These are phyloP conservation scores for Tremella fuciformis DNA, from an alignment of 768 basidiomycete genomes.

Conservation along the genomic window DNA sequence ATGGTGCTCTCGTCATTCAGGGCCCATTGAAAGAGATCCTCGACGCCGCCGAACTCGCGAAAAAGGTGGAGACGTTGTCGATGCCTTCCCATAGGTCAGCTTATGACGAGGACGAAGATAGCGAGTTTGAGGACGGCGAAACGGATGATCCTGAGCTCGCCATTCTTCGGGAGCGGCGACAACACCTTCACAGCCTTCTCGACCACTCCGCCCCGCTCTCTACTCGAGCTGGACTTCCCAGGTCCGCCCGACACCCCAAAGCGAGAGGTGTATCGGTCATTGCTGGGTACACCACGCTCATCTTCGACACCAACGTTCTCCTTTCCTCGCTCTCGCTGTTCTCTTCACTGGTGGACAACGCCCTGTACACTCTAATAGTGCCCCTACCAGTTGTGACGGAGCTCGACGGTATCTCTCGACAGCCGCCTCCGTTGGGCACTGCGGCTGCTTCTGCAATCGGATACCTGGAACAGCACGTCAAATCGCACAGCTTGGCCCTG, in stretches of 20 bases:
- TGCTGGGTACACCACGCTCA: slow-evolving; percentile 82
- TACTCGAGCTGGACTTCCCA: not conserved
- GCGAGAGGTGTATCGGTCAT: slow-evolving; percentile 58
- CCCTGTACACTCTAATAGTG: slow-evolving; percentile 81
- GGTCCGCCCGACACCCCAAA: slow-evolving; percentile 14
- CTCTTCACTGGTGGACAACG: slow-evolving; percentile 69
- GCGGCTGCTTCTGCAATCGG: slow-evolving; percentile 70
- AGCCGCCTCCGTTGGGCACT: slow-evolving; percentile 64
- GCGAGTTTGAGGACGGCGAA: slow-evolving; percentile 11
- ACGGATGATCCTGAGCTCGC: slow-evolving; percentile 20
- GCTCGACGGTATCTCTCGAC: slow-evolving; percentile 78
- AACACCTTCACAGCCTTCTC: slow-evolving; percentile 70
- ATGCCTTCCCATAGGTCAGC: slow-evolving; percentile 56
- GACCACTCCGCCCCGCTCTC: slow-evolving; percentile 32
- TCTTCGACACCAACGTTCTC: slow-evolving; percentile 92
- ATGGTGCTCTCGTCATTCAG: slow-evolving; percentile 58
- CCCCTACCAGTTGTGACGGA: slow-evolving; percentile 97
- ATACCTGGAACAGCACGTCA: slow-evolving; percentile 73
- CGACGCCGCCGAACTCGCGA: slow-evolving; percentile 65
- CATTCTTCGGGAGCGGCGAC: slow-evolving; percentile 52
- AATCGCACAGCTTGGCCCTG: slow-evolving; percentile 69
- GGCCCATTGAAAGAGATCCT: slow-evolving; percentile 59
- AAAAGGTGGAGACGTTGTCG: slow-evolving; percentile 66
- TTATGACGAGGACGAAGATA: slow-evolving; percentile 52
- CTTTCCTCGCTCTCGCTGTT: slow-evolving; percentile 76